These are phyloP conservation scores for Mollisiaceae sp. DNA, from an alignment of 2,329 filamentous ascomycete genomes.

Conservation along the genomic window DNA sequence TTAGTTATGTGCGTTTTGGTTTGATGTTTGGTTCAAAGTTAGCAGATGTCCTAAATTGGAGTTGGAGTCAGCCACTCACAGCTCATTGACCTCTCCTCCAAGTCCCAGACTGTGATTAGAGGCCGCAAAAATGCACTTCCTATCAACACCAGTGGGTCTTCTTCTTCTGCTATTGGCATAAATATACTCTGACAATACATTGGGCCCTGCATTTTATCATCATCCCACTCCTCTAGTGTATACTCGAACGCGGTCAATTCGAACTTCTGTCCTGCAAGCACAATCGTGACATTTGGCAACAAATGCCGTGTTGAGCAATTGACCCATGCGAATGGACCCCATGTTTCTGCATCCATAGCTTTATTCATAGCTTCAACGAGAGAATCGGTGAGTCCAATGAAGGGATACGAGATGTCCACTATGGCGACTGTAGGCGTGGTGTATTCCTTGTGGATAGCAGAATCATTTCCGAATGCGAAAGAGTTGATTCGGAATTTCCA, in stretches of 20 bases:
- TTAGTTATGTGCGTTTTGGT: not conserved
- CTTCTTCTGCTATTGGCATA: not conserved
- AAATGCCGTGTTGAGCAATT: not conserved
- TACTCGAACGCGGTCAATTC: not conserved
- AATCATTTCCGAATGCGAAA: not conserved
- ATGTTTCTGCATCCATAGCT: not conserved
- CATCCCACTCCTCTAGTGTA: not conserved
- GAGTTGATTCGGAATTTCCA: not conserved
- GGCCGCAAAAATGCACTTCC: not conserved
- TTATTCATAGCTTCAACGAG: not conserved
- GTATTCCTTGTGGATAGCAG: not conserved
- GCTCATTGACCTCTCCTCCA: not conserved
- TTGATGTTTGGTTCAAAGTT: not conserved
- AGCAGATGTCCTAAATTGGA: not conserved
- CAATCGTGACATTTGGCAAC: slow-evolving; percentile 2
- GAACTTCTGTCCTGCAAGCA: not conserved
- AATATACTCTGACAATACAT: not conserved
- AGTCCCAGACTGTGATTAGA: not conserved
- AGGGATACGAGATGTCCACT: not conserved
- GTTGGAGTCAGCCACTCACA: not conserved
- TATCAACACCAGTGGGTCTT: not conserved
- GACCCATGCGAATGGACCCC: not conserved
- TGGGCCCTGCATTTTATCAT: not conserved
- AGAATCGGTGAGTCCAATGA: not conserved
- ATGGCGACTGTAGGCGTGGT: not conserved